Conservation (phyloP, 108 stramenopile species). For the Chaetoceros tenuissimus region DNA sequence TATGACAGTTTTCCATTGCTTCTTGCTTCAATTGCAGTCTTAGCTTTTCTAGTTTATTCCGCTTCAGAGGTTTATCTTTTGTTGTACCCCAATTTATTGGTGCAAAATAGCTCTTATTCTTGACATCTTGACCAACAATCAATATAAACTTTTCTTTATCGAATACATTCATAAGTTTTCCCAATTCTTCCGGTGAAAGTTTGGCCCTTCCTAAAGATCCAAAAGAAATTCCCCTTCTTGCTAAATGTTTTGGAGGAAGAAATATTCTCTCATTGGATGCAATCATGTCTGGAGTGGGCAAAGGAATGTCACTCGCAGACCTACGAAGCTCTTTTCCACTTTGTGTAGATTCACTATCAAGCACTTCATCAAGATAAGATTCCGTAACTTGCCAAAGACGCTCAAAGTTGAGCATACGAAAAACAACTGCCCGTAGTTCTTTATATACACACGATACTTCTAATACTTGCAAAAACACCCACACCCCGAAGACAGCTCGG, state of each 20-base stretch:
- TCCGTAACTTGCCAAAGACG: conserved; percentile 51
- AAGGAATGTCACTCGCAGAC: conserved; percentile 7
- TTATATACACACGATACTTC: conserved; percentile 87
- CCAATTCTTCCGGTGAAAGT: conserved; percentile 52
- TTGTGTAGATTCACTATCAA: conserved; percentile 1
- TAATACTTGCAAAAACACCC: conserved; percentile 53
- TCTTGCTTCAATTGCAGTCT: no score
- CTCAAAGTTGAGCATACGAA: conserved; percentile 82
- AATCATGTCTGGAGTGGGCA: conserved; percentile 55
- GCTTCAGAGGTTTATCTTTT: conserved; percentile 7
- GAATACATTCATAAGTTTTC: conserved; percentile 47
- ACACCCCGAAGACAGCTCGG: conserved; percentile 45
- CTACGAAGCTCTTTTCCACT: conserved; percentile 1
- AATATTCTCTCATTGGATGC: conserved; percentile 60
- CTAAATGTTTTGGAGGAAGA: conserved; percentile 55
- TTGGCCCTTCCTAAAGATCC: conserved; percentile 60
- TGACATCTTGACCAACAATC: conserved; percentile 63
- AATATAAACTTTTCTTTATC: conserved; percentile 54
- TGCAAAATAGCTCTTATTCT: no score
- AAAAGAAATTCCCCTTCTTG: conserved; percentile 58
- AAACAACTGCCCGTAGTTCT: conserved; percentile 77
- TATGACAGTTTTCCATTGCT: conserved; percentile 72
- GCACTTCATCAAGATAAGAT: conserved; percentile 6
- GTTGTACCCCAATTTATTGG: no score
- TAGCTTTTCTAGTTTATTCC: conserved; percentile 24